These are phyloP conservation scores for Ceratocystis cubensis DNA, from an alignment of 2,329 filamentous ascomycete species.

Conservation along the genomic window DNA sequence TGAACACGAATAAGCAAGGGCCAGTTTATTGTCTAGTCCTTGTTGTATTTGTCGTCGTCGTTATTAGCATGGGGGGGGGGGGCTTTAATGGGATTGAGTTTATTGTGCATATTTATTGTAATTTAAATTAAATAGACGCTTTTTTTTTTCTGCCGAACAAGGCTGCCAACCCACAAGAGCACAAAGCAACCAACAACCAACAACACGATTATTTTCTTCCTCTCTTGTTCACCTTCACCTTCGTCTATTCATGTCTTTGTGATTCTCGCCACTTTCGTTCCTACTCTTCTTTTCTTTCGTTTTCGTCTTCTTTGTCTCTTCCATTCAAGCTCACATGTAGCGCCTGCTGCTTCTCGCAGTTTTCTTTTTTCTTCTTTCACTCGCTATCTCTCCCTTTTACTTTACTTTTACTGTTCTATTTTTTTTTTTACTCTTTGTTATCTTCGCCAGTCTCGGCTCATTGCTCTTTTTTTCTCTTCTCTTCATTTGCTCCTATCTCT, in stretches of 20 bases:
- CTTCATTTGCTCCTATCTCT: neutral
- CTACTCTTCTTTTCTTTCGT: neutral
- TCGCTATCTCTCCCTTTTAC: slow-evolving; percentile 8
- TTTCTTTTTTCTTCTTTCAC: neutral
- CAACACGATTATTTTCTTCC: neutral
- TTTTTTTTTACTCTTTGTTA: neutral
- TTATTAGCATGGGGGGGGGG: no score
- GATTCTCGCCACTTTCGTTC: neutral
- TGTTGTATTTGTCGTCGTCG: no score
- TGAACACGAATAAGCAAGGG: no score
- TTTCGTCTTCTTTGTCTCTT: neutral
- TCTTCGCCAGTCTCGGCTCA: neutral
- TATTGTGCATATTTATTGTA: no score
- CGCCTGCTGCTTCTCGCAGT: neutral
- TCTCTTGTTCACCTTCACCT: neutral
- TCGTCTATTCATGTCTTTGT: neutral
- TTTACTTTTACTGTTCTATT: slow-evolving; percentile 10
- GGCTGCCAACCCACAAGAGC: neutral
- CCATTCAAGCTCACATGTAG: slow-evolving; percentile 5
- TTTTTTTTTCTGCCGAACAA: neutral
- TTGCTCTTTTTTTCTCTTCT: neutral
- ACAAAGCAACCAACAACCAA: neutral
- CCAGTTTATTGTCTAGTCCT: no score
- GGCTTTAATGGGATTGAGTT: no score
- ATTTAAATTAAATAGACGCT: neutral